Evolutionary conservation across 2,329 filamentous ascomycete genomes (phyloP).

Genomic region (Arthroderma sp.): DNA sequence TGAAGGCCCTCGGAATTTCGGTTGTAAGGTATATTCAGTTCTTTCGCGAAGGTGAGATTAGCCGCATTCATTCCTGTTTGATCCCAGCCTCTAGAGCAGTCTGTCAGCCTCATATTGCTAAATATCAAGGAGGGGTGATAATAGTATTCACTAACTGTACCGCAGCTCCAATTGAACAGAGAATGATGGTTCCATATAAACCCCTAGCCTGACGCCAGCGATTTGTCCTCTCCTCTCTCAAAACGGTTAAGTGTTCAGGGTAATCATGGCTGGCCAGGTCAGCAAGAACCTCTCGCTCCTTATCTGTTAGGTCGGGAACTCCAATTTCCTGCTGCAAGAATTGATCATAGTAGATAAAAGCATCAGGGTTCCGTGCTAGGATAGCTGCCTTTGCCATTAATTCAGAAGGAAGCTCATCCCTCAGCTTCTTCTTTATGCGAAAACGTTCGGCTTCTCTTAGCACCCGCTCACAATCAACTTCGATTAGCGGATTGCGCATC

Average conservation of each 20-base stretch:
- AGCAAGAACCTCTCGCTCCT: no score
- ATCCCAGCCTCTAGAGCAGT: constrained; percentile 30
- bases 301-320: no score
- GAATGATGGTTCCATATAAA: constrained; percentile 39
- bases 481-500: background rate
- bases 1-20: constrained; percentile 22
- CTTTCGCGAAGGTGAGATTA: constrained; percentile 38
- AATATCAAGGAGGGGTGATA: no score
- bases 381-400: background rate
- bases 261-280: no score
- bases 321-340: no score
- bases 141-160: constrained; percentile 31
- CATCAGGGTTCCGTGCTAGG: no score
- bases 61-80: constrained; percentile 42
- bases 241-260: no score
- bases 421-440: background rate
- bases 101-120: constrained; percentile 4
- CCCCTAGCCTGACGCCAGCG: constrained; percentile 35
- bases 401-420: background rate
- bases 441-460: background rate
- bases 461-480: background rate
- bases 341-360: no score
- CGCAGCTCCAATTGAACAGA: constrained; percentile 40
- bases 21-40: constrained; percentile 28
- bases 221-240: no score